Base-by-base conservation (phyloP, 2,329 filamentous ascomycete species). In the Colletotrichum plurivorum region DNA sequence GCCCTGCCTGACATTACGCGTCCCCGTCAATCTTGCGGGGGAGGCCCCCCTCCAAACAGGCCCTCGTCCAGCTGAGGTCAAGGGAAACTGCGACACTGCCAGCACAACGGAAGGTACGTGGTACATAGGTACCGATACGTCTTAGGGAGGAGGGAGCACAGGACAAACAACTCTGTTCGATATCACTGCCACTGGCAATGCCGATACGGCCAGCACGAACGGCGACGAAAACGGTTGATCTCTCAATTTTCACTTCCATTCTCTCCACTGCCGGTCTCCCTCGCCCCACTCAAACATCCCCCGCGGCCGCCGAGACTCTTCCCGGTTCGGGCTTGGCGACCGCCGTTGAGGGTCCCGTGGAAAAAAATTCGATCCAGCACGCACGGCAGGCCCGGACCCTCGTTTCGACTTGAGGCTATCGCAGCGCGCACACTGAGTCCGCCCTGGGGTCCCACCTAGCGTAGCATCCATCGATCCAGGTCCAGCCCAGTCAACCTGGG, bases 1-100 rank as follows among this genome's bases (percentile, higher is more conserved):
- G 45, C 31, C 55, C 51, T 60, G 55, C 61, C 56, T 22, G 48
- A 55, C 55, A 69, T 71, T 63, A 69, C 65, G 69, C 69, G 69
- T 71, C 65, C 58, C 27, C 55, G 61, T 49, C 43, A 59, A 48
- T 59, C 56, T 58, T 59, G 64, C 59, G 59, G 57, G 57, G 67
- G 18, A 22, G 20, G 22, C 25, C 48, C 12, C 12, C 46, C 41
- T 53, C 60, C 46, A 12, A 53, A 10, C 56, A 62, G 52, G 49
- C 52, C 63, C 46, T 63, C 39, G 52, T 36, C 45, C 43, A 53
- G 43, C 63, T 56, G 31, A 52, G 22, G 25, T 36, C 31, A 36
- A 36, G 31, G 31, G 31, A 36, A 36, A 8, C 31, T 36, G 31
- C 31, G 10, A 36, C 31, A 12, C 22, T 25, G 22, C 31, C 27